phyloP scores from a whole-genome alignment of 2,329 filamentous ascomycete genomes.

The Lachnellula cervina region DNA sequence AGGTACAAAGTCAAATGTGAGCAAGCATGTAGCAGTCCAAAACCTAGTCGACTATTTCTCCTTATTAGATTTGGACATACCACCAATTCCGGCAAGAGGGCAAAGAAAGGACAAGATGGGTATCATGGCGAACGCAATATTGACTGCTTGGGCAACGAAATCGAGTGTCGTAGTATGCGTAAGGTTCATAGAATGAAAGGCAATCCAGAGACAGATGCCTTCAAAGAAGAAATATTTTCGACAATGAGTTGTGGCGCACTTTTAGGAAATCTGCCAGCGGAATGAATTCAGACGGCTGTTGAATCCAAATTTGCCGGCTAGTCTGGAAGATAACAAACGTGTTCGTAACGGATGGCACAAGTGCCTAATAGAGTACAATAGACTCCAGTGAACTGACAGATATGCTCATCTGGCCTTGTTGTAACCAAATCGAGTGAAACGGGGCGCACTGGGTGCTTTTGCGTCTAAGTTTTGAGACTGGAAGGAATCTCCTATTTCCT shows the following conservation, averaged over 20 bases:
- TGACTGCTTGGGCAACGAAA: not conserved
- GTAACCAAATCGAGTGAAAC: not conserved
- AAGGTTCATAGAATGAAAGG: not conserved
- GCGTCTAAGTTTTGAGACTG: constrained; percentile 14
- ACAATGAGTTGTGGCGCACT: too few relatives aligned
- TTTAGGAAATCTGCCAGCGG: too few relatives aligned
- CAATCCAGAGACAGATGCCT: too few relatives aligned
- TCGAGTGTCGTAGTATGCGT: not conserved
- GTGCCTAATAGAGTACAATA: too few relatives aligned
- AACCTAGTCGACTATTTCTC: not conserved
- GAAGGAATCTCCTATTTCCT: constrained; percentile 43
- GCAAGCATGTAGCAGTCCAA: not conserved
- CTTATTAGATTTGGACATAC: not conserved
- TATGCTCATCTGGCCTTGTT: not conserved
- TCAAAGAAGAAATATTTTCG: too few relatives aligned
- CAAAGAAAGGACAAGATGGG: not conserved
- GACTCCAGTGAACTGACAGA: too few relatives aligned
- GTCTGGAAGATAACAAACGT: too few relatives aligned
- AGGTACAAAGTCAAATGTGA: too few relatives aligned
- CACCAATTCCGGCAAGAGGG: not conserved
- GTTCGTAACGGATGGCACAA: too few relatives aligned
- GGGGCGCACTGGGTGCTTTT: not conserved
- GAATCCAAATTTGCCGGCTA: too few relatives aligned
- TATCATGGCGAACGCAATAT: not conserved
- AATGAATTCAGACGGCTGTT: too few relatives aligned